phyloP scores from a whole-genome alignment of 78 protist species.

The Paratrimastix pyriformis region DNA sequence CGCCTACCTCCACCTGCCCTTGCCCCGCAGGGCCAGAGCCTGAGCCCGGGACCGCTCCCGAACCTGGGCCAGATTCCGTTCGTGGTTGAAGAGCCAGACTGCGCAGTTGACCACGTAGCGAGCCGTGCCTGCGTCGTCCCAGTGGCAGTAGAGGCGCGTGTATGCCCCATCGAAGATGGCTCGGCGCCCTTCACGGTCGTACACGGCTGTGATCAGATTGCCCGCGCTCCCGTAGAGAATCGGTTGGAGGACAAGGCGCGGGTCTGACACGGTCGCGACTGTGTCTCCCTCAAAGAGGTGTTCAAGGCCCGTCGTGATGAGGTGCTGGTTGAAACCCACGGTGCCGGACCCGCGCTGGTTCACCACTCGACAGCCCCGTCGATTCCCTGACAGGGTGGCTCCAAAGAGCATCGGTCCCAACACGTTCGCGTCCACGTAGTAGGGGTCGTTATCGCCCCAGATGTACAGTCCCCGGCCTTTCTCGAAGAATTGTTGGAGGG shows the following conservation, averaged over 20 bases:
- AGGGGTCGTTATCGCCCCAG: slow-evolving; percentile 9
- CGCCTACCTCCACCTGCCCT: no score
- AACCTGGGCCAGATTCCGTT: no score
- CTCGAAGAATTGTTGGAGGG: not conserved
- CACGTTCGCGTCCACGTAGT: not conserved
- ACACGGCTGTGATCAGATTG: not conserved
- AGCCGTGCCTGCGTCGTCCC: not conserved
- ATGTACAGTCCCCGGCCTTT: not conserved
- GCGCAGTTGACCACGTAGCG: not conserved
- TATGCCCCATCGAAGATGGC: not conserved
- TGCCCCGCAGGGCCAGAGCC: no score
- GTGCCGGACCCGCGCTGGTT: not conserved
- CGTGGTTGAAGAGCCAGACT: not conserved
- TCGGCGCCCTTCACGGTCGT: slow-evolving; percentile 2
- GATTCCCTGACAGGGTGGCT: not conserved
- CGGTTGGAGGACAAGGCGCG: not conserved
- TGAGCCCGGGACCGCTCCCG: no score
- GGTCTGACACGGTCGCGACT: not conserved
- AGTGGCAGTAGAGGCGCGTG: slow-evolving; percentile 3
- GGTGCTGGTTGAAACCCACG: no score
- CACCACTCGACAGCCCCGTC: not conserved
- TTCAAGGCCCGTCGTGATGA: no score
- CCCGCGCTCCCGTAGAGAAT: not conserved
- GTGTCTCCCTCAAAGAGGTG: not conserved
- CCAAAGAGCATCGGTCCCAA: not conserved